A percentile compares a stretch with the other conserved stretches of the same genome.
Evolutionary conservation across 345 rosid species (phyloP).

Genomic region (Garcia nutans): DNA sequence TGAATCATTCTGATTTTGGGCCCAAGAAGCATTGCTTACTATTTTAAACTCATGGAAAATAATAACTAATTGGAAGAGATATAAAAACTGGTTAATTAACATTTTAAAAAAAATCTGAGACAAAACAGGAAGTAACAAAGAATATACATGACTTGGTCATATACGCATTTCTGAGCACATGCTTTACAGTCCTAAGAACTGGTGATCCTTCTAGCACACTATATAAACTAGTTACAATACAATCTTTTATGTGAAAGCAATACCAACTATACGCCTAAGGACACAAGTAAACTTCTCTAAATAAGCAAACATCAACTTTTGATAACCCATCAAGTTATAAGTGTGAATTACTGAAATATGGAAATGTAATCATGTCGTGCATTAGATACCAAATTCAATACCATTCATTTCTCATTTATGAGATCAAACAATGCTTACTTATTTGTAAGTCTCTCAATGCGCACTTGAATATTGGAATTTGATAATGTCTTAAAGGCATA

Average conservation of each 20-base stretch:
- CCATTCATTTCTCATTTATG: not conserved
- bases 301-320: not conserved
- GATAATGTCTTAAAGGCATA: conserved; percentile 75
- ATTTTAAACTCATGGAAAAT: not conserved
- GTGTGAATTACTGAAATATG: not conserved
- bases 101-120: not conserved
- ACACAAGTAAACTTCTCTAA: not conserved
- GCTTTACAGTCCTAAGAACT: not conserved
- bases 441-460: conserved; percentile 76
- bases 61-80: not conserved
- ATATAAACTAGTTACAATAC: not conserved
- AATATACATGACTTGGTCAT: not conserved
- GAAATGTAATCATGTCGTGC: not conserved
- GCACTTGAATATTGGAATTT: conserved; percentile 66
- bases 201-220: not conserved
- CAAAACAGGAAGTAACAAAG: not conserved
- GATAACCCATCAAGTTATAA: not conserved
- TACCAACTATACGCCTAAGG: not conserved
- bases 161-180: not conserved
- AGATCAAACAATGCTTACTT: conserved; percentile 40
- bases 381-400: not conserved
- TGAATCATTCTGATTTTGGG: conserved; percentile 16
- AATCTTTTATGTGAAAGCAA: not conserved
- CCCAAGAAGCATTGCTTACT: conserved; percentile 7
- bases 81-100: not conserved